These are phyloP conservation scores for Knoxdaviesia capensis DNA, from an alignment of 2,329 filamentous ascomycete species.

Conservation along the genomic window DNA sequence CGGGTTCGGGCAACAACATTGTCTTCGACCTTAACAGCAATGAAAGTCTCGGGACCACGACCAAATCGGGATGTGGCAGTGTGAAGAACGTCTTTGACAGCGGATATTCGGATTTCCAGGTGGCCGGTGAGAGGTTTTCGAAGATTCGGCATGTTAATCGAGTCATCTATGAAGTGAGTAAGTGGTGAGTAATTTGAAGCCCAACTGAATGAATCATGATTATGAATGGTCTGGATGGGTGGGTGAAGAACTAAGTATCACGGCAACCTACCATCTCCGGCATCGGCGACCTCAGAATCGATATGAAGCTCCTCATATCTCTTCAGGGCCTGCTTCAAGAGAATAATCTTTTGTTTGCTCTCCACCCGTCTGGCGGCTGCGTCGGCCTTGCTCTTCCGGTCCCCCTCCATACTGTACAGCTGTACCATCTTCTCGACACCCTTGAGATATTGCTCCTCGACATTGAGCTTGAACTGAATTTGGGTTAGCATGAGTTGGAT, in stretches of 20 bases:
- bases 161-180: slow-evolving; percentile 50
- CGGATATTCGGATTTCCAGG: slow-evolving; percentile 66
- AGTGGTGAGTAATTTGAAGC: background rate
- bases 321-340: slow-evolving; percentile 88
- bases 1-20: slow-evolving; percentile 74
- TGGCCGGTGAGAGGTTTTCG: slow-evolving; percentile 90
- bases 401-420: slow-evolving; percentile 90
- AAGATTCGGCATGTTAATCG: slow-evolving; percentile 84
- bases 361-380: slow-evolving; percentile 78
- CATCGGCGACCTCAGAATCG: slow-evolving; percentile 64
- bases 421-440: slow-evolving; percentile 99
- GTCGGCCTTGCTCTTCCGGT: slow-evolving; percentile 86
- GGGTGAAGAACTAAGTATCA: background rate
- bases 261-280: slow-evolving; percentile 49
- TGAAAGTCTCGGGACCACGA: slow-evolving; percentile 81
- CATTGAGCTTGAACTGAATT: slow-evolving; percentile 94
- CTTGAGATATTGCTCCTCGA: slow-evolving; percentile 97
- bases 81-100: slow-evolving; percentile 89
- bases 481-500: slow-evolving; percentile 99
- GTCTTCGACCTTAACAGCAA: slow-evolving; percentile 94
- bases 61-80: slow-evolving; percentile 69
- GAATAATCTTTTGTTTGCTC: slow-evolving; percentile 93
- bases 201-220: background rate
- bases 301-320: slow-evolving; percentile 95
- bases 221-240: background rate